Conservation (phyloP, 2,329 filamentous ascomycete genomes). For the Pestalotiopsis sp. region DNA sequence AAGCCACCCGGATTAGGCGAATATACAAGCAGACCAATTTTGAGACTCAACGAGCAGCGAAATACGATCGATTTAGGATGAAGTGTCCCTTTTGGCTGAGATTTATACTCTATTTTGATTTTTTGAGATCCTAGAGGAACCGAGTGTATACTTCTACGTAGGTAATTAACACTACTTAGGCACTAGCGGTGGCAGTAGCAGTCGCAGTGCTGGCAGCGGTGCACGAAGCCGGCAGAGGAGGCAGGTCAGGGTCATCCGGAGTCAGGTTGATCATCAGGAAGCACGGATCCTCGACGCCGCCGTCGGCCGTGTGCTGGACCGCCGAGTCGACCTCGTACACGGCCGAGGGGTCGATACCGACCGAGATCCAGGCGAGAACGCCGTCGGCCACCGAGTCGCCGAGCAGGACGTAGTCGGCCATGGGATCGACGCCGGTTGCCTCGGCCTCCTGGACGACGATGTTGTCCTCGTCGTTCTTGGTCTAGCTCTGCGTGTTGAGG, state of each 20-base stretch:
- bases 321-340: slow-evolving; percentile 21
- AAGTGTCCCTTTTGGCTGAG: too few relatives aligned
- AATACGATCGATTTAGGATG: too few relatives aligned
- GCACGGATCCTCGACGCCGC: slow-evolving; percentile 20
- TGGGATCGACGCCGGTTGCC: slow-evolving; percentile 30
- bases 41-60: too few relatives aligned
- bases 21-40: too few relatives aligned
- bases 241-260: slow-evolving; percentile 3
- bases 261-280: slow-evolving; percentile 13
- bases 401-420: slow-evolving; percentile 29
- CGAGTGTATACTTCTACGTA: too few relatives aligned
- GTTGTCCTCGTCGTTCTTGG: slow-evolving; percentile 45
- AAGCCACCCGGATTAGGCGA: too few relatives aligned
- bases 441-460: slow-evolving; percentile 44
- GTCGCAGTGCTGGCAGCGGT: neutral
- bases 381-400: neutral
- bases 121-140: too few relatives aligned
- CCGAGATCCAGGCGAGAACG: slow-evolving; percentile 23
- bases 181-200: neutral
- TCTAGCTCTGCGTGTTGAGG: slow-evolving; percentile 38
- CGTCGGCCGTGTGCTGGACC: slow-evolving; percentile 20
- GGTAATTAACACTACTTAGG: neutral
- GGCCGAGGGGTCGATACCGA: slow-evolving; percentile 39
- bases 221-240: slow-evolving; percentile 1
- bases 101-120: too few relatives aligned